Evolutionary conservation across 352 stramenopile genomes (phyloP).

Genomic region (Peronospora belbahrii): DNA sequence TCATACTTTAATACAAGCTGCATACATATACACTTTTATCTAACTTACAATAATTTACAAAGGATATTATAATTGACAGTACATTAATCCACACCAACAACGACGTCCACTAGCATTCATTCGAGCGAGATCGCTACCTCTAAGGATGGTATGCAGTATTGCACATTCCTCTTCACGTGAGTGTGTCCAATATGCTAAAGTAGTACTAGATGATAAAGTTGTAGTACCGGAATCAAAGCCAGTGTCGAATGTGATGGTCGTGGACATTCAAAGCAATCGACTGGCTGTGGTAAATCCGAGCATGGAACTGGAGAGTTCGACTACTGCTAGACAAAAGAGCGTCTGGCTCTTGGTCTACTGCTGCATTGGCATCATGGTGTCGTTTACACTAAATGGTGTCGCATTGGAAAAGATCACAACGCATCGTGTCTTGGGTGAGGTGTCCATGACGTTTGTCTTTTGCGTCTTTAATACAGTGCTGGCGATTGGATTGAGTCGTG

Average conservation of each 20-base stretch:
- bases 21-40: too few relatives aligned
- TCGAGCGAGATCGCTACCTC: too few relatives aligned
- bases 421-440: slow-evolving; percentile 69
- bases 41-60: too few relatives aligned
- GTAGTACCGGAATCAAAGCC: slow-evolving; percentile 23
- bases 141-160: slow-evolving; percentile 43
- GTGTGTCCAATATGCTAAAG: slow-evolving; percentile 49
- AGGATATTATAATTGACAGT: too few relatives aligned
- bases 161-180: slow-evolving; percentile 19
- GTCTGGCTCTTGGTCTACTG: slow-evolving; percentile 64
- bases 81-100: too few relatives aligned
- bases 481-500: slow-evolving; percentile 46
- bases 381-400: slow-evolving; percentile 75
- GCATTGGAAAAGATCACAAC: slow-evolving; percentile 81
- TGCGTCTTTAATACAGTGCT: slow-evolving; percentile 69
- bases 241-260: slow-evolving; percentile 25
- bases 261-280: slow-evolving; percentile 22
- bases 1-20: too few relatives aligned
- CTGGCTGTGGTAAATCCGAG: slow-evolving; percentile 9
- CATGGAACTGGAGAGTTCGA: slow-evolving; percentile 5
- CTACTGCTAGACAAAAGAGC: slow-evolving; percentile 28
- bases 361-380: slow-evolving; percentile 78
- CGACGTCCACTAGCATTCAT: background rate
- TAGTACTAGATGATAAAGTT: slow-evolving; percentile 37
- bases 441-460: slow-evolving; percentile 82